These are phyloP conservation scores for Trametes elegans DNA, from an alignment of 768 basidiomycete genomes.

Conservation along the genomic window DNA sequence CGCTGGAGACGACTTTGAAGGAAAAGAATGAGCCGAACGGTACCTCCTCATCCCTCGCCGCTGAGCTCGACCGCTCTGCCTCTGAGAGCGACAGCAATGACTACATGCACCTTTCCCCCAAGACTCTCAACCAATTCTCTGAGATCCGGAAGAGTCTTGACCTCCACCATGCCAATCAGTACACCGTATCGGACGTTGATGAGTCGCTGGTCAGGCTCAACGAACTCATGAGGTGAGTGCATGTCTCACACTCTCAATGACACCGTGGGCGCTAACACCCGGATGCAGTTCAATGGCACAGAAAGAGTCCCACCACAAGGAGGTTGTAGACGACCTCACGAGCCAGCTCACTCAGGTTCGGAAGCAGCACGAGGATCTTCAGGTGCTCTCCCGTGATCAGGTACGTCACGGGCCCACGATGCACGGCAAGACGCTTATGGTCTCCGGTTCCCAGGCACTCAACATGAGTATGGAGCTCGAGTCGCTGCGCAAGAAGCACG, in stretches of 20 bases:
- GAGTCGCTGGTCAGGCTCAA: conserved; percentile 80
- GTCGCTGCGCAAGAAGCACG: conserved; percentile 60
- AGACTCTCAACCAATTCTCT: conserved; percentile 71
- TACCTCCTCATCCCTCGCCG: background rate
- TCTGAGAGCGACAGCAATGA: conserved; percentile 26
- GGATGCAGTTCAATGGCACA: conserved; percentile 86
- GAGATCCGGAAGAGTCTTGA: conserved; percentile 69
- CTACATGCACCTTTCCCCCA: conserved; percentile 55
- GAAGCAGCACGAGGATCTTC: conserved; percentile 80
- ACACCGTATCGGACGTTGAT: conserved; percentile 45
- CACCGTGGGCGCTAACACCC: background rate
- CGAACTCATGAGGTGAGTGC: conserved; percentile 85
- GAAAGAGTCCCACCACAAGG: conserved; percentile 89
- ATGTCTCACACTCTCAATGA: background rate
- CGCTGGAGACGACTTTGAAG: conserved; percentile 58
- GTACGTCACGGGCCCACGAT: conserved; percentile 46
- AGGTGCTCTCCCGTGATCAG: conserved; percentile 81
- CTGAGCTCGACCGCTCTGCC: background rate
- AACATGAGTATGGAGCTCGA: conserved; percentile 91
- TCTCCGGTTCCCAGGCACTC: conserved; percentile 57
- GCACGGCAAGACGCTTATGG: background rate
- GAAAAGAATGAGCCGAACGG: conserved; percentile 30
- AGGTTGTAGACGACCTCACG: conserved; percentile 71
- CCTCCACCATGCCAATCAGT: conserved; percentile 33
- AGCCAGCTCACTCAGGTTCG: conserved; percentile 65